Percentiles rank a stretch among this genome's conserved stretches.
phyloP scores from a whole-genome alignment of 139 green algal genomes.

The Haematococcus sp. region DNA sequence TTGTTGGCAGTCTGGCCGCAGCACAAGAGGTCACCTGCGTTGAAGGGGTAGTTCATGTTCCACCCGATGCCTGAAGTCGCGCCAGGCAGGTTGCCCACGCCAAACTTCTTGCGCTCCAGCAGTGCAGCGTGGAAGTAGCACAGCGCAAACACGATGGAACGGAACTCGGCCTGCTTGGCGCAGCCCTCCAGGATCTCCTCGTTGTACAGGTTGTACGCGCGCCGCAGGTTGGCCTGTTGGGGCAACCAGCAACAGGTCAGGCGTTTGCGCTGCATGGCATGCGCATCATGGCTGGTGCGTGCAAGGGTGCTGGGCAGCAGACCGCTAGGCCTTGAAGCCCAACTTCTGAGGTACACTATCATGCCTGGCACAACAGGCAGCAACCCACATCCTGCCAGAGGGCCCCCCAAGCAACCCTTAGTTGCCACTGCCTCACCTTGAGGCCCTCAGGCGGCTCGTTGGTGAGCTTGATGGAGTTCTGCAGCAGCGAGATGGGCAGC shows the following conservation, averaged over 20 bases:
- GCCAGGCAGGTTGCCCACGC: conserved; percentile 82
- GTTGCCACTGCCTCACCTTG: conserved; percentile 15
- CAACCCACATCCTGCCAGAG: no score
- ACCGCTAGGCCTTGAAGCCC: neutral
- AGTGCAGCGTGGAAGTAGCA: conserved; percentile 90
- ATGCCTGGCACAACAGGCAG: no score
- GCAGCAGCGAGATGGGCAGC: conserved; percentile 85
- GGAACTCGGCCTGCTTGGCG: conserved; percentile 80
- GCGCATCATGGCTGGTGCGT: no score
- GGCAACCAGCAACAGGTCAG: neutral
- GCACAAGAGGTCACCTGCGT: conserved; percentile 86
- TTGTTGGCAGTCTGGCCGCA: conserved; percentile 82
- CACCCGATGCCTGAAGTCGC: conserved; percentile 81
- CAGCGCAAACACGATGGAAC: conserved; percentile 85
- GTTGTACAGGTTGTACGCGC: conserved; percentile 78
- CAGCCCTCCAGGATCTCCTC: conserved; percentile 88
- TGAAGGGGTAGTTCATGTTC: conserved; percentile 98
- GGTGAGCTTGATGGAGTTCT: conserved; percentile 90
- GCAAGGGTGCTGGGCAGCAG: no score
- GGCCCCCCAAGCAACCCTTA: conserved; percentile 3
- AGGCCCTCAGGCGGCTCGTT: conserved; percentile 90
- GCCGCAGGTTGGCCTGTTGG: conserved; percentile 63
- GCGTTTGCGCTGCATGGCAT: no score
- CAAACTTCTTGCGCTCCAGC: conserved; percentile 94
- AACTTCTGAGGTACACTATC: neutral